These are phyloP conservation scores for Cardamine resedifolia DNA, from an alignment of 345 rosid genomes.

Conservation along the genomic window DNA sequence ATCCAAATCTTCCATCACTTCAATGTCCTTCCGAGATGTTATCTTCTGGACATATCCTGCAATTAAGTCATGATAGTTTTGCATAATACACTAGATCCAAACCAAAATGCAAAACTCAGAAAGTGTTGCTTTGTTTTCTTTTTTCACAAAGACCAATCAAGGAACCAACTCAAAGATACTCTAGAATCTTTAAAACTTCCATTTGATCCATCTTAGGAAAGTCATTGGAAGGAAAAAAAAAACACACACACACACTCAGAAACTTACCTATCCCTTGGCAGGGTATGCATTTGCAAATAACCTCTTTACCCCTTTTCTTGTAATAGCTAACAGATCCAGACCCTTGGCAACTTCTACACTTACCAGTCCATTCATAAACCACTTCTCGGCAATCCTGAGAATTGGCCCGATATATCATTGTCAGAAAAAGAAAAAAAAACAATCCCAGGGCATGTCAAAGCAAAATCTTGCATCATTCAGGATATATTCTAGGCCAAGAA, in stretches of 20 bases:
- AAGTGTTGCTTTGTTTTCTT: neutral
- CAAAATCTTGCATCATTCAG: neutral
- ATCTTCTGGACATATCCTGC: slow-evolving; percentile 95
- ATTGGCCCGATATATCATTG: neutral
- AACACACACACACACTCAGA: neutral
- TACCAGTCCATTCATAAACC: slow-evolving; percentile 98
- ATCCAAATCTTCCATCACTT: slow-evolving; percentile 81
- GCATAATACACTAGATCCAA: neutral
- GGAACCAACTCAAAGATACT: slow-evolving; percentile 9
- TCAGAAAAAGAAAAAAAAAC: slow-evolving; percentile 23
- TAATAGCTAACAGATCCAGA: slow-evolving; percentile 79
- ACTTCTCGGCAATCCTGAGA: slow-evolving; percentile 81
- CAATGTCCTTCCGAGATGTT: slow-evolving; percentile 82
- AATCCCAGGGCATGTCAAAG: neutral
- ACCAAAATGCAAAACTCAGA: neutral
- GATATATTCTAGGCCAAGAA: neutral
- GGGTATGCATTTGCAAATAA: slow-evolving; percentile 82
- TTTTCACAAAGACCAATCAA: slow-evolving; percentile 5
- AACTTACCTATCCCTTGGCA: slow-evolving; percentile 81
- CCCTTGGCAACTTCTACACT: slow-evolving; percentile 92
- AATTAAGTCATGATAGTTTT: slow-evolving; percentile 2
- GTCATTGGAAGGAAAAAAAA: neutral
- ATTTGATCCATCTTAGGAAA: neutral
- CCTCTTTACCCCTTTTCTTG: slow-evolving; percentile 84
- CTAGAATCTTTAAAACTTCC: neutral